These are phyloP conservation scores for Lactifluus subvellereus DNA, from an alignment of 768 basidiomycete species.

Conservation along the genomic window DNA sequence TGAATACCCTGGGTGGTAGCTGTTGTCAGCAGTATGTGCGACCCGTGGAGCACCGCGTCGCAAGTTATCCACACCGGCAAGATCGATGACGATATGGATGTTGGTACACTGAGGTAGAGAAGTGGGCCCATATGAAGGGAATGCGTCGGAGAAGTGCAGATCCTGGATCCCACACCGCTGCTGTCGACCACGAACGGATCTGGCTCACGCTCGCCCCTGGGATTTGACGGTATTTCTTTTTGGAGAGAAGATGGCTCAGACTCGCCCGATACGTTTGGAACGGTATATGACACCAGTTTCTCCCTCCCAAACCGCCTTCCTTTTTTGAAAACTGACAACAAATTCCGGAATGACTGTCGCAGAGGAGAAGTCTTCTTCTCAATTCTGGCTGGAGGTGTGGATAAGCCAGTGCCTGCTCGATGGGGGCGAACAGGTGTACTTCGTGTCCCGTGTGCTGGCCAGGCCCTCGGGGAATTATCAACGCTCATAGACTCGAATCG, in stretches of 20 bases:
- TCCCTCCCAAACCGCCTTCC: slow-evolving; percentile 27
- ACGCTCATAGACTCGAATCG: slow-evolving; percentile 44
- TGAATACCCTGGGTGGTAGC: slow-evolving; percentile 38
- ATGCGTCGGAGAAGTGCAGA: slow-evolving; percentile 23
- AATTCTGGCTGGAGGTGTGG: slow-evolving; percentile 29
- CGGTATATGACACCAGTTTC: slow-evolving; percentile 23
- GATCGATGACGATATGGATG: slow-evolving; percentile 25
- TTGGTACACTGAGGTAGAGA: slow-evolving; percentile 42
- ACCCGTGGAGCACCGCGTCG: slow-evolving; percentile 33
- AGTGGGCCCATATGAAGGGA: slow-evolving; percentile 36
- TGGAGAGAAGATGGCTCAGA: not conserved
- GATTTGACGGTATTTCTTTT: not conserved
- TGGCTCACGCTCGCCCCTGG: not conserved
- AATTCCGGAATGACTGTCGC: slow-evolving; percentile 57
- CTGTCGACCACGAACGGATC: not conserved
- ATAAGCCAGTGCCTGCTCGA: slow-evolving; percentile 23
- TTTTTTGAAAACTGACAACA: slow-evolving; percentile 59
- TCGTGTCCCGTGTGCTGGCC: slow-evolving; percentile 4
- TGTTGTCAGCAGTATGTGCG: slow-evolving; percentile 45
- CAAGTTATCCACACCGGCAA: slow-evolving; percentile 49
- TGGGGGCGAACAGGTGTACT: slow-evolving; percentile 20
- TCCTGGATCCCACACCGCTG: slow-evolving; percentile 13
- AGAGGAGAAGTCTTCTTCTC: slow-evolving; percentile 49
- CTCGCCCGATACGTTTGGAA: slow-evolving; percentile 16
- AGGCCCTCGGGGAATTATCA: not conserved